Evolutionary conservation across 2,329 filamentous ascomycete genomes (phyloP).

Genomic region (Escovopsis sp.): DNA sequence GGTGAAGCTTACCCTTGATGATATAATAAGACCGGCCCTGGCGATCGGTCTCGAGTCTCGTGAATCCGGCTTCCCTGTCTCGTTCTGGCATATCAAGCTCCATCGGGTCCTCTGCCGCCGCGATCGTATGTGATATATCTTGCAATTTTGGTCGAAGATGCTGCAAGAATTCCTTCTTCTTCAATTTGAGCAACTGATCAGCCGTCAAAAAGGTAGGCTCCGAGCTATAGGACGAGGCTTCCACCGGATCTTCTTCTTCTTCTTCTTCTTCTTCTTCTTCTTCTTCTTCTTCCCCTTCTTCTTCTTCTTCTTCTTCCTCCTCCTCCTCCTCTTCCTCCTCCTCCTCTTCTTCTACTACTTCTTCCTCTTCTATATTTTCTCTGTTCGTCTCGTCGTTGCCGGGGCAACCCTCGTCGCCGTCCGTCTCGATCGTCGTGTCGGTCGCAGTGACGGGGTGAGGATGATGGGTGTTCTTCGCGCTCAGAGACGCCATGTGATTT

Average conservation of each 20-base stretch:
- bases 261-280: neutral
- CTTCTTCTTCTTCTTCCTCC: neutral
- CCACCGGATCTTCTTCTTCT: conserved; percentile 9
- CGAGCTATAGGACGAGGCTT: conserved; percentile 4
- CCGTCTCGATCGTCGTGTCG: too few species aligned
- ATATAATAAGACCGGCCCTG: conserved; percentile 2
- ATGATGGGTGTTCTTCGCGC: too few species aligned
- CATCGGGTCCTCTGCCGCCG: neutral
- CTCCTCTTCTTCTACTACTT: neutral
- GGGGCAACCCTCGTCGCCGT: too few species aligned
- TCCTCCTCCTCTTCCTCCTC: neutral
- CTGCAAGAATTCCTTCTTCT: neutral
- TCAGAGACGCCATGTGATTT: too few species aligned
- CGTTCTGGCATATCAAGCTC: neutral
- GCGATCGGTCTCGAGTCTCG: neutral
- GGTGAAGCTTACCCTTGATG: neutral
- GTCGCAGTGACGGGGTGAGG: too few species aligned
- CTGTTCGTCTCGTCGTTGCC: neutral
- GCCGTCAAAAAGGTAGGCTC: neutral
- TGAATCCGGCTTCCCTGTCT: neutral
- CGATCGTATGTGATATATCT: neutral
- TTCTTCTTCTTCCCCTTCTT: neutral
- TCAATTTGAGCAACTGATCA: neutral
- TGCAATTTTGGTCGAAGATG: neutral
- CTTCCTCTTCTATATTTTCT: neutral